Conservation (phyloP, 169 alveolate species). For the Theileria parva region DNA sequence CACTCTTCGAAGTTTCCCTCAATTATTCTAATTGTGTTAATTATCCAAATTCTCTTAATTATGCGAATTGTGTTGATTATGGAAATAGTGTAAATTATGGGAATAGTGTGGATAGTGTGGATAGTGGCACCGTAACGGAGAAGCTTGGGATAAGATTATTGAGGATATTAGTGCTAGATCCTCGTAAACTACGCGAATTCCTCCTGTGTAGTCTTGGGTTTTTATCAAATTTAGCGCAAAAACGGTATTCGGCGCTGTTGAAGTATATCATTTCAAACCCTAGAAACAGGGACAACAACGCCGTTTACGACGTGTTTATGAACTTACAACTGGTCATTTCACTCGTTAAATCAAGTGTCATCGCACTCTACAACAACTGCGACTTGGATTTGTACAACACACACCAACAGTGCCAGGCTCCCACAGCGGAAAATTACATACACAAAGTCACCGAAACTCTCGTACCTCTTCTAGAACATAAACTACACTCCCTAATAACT, state of each 20-base stretch:
- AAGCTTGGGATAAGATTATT: background rate
- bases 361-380: conserved; percentile 10
- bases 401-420: background rate
- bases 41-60: background rate
- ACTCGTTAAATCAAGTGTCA: conserved; percentile 3
- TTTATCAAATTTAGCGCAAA: background rate
- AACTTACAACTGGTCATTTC: conserved; percentile 18
- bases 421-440: background rate
- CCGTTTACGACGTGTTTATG: conserved; percentile 22
- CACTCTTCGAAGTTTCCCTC: background rate
- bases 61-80: background rate
- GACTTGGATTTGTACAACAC: background rate
- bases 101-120: background rate
- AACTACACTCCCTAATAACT: background rate
- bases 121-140: background rate
- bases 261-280: background rate
- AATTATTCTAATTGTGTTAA: background rate
- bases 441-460: background rate
- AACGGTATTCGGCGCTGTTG: background rate
- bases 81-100: background rate
- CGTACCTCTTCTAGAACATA: background rate
- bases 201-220: background rate
- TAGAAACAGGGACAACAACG: conserved; percentile 1
- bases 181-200: background rate
- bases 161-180: background rate